Evolutionary conservation across 805 yeast genomes (phyloP), one percentile per base, ranked within the genome.

Genomic region (Ogataea pini): DNA sequence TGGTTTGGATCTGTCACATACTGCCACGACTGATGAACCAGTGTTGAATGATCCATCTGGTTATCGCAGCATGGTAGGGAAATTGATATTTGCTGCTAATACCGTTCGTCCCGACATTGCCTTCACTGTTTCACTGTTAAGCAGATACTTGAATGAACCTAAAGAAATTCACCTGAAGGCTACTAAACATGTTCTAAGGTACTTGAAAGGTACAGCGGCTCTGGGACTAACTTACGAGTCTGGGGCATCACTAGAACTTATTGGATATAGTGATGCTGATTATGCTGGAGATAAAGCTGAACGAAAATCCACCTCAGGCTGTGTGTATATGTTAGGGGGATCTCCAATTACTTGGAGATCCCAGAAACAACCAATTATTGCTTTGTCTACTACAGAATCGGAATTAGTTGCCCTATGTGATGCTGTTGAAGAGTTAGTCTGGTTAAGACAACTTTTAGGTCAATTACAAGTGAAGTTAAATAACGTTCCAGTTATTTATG

Each of bases 241-340:
- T 34, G 20, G 13, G 3, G 29, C 27, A 4, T 7, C 12, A 13
- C 17, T 14, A 4, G 13, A 20, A 4, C 32, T 56, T 6, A 37
- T 36, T 4, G 53, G 48, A 3, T 55, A 37, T 27, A 25, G 42
- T 10, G 31, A 8, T 47, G 52, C 59, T n/a, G 54, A 55, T 27
- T 52, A 44, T 39, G 48, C 48, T 27, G 42, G 42, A 12, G 40
- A 33, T n/a, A 33, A 44, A 34, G 28, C 12, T 3, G 55, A 49
- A 36, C 36, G 45, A 16, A 39, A 50, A 29, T 52, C 46, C 14
- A 49, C 54, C 1, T 46, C 47, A 24, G 48, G 47, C 3, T 47
- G 38, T 32, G 32, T 47, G 14, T 37, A 42, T 12, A 42, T 12
- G 41, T 41, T 38, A 27, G 47, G 42, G n/a, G 24, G 24, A 7